Percentiles rank a stretch among this genome's conserved stretches.
Evolutionary conservation across 2,329 filamentous ascomycete genomes (phyloP).

Genomic region (Thielaviopsis ethacetica): DNA sequence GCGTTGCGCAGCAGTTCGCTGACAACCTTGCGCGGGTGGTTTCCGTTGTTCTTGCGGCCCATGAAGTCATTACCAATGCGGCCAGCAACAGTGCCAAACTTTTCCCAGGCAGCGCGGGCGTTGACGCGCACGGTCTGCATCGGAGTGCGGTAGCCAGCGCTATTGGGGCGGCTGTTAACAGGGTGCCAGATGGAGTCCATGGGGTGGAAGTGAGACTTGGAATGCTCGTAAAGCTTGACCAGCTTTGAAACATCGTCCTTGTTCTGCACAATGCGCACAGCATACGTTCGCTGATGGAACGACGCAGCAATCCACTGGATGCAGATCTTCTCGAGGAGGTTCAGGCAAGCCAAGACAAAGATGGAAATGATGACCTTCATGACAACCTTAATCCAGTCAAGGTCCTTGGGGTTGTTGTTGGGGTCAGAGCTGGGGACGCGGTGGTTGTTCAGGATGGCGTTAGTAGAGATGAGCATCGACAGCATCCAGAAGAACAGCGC

Average conservation of each 20-base stretch:
- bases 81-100: conserved; percentile 71
- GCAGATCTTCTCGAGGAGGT: conserved; percentile 80
- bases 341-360: conserved; percentile 66
- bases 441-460: conserved; percentile 54
- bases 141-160: conserved; percentile 52
- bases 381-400: conserved; percentile 57
- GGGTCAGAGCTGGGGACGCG: conserved; percentile 5
- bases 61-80: conserved; percentile 86
- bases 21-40: conserved; percentile 72
- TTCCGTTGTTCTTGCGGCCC: conserved; percentile 49
- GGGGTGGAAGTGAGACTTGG: conserved; percentile 52
- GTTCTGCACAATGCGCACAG: conserved; percentile 79
- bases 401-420: conserved; percentile 31
- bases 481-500: conserved; percentile 89
- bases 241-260: conserved; percentile 65
- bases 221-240: conserved; percentile 47
- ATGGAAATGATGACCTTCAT: conserved; percentile 76
- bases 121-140: conserved; percentile 56
- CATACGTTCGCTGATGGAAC: conserved; percentile 83
- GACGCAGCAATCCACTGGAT: conserved; percentile 90
- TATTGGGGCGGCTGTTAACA: conserved; percentile 23
- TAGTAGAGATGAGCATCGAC: conserved; percentile 69
- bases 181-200: conserved; percentile 34
- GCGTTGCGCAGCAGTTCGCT: conserved; percentile 59
- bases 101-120: conserved; percentile 58